Conservation (phyloP, 139 green algal species). For the Micractinium sp. region DNA sequence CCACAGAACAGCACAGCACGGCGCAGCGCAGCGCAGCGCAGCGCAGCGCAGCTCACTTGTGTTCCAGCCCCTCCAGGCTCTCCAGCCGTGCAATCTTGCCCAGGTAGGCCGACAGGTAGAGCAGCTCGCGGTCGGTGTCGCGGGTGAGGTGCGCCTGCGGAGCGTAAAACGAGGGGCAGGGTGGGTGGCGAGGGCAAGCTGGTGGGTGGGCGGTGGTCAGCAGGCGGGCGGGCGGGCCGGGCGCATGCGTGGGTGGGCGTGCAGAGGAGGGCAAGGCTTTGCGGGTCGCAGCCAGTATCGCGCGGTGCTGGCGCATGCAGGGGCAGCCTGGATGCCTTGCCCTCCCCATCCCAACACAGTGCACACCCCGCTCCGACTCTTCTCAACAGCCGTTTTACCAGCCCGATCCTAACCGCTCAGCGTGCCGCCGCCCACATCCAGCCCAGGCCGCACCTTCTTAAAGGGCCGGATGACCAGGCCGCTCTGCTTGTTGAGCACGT, state of each 20-base stretch:
- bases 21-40: no score
- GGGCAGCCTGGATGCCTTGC: no score
- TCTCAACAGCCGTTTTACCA: not conserved
- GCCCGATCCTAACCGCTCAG: no score
- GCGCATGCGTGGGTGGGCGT: no score
- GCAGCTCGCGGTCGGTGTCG: conserved; percentile 85
- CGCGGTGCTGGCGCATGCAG: no score
- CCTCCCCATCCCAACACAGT: no score
- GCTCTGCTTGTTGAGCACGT: conserved; percentile 91
- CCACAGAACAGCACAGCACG: not conserved
- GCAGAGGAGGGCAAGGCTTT: no score
- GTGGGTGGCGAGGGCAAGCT: no score
- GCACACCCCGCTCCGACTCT: not conserved
- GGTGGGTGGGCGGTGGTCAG: no score
- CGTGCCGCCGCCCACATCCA: not conserved
- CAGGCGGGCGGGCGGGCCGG: no score
- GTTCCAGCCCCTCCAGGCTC: conserved; percentile 71
- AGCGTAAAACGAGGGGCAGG: no score
- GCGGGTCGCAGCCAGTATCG: no score
- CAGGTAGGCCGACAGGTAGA: conserved; percentile 85
- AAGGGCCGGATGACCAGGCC: conserved; percentile 95
- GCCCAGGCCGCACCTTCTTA: conserved; percentile 44
- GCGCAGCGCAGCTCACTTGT: conserved; percentile 57
- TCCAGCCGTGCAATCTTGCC: conserved; percentile 72
- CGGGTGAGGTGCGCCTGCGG: conserved; percentile 74